Base-by-base conservation (phyloP, 306 rosid species). In the Citrullus mucosospermus region DNA sequence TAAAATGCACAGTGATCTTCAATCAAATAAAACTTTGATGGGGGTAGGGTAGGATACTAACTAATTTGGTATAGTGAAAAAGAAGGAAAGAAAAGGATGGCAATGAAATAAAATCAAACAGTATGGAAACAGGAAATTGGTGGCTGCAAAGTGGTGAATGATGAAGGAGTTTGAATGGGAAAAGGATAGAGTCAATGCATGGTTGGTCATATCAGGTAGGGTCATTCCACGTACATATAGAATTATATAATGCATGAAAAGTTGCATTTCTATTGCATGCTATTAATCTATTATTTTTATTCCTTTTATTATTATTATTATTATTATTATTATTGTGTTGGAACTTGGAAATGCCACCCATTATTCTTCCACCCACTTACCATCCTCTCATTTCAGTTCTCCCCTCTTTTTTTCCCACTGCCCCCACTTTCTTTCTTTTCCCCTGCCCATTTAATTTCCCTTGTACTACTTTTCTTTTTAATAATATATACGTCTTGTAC, bases 131-230 rank as follows among this genome's bases (percentile, higher is more conserved):
- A 73, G 77, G 60, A 28, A 73, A 73, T 73, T 51, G 78, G 78
- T 53, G 78, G 78, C 30, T 74, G 78, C 63, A 74, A 53, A 74
- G 78, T 32, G 78, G 78, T 73, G 78, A 73, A 54, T 59, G 77
- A 72, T 78, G 79, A 38, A 60, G 56, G 34, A 53, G 80, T 75
- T 75, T 80, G 83, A 81, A 81, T 13, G 58, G 30, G 43, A 75
- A 39, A 16, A 53, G 78, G 63, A 18, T 75, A 51, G 51, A 63
- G 83, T 75, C 83, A 81, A 81, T 60, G 76, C 38, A 62, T 75
- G 83, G 65, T 63, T 75, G 79, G 80, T 81, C 80, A 65, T 65
- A 51, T 81, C 76, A 50, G 17, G 62, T 46, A 30, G 44, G 48
- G 63, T 68, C 78, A 34, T 74, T 74, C 59, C 63, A 51, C 25